Conservation (phyloP, 1,284 basidiomycete species). For the Ganoderma resinaceum region DNA sequence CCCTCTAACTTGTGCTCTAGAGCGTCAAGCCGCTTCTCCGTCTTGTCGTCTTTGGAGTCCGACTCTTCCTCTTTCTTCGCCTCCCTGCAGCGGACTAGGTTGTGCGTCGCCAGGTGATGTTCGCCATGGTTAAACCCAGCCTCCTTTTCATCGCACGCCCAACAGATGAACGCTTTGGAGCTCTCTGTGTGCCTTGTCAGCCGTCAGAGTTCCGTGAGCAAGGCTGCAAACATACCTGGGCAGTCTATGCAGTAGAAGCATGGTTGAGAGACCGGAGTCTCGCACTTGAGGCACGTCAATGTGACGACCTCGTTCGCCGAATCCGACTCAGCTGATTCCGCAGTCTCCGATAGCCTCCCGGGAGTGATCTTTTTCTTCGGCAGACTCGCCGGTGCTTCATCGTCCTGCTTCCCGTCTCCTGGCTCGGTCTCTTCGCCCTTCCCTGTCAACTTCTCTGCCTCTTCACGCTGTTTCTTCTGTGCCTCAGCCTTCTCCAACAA, state of each 20-base stretch:
- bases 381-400: background rate
- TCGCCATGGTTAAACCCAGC: conserved; percentile 14
- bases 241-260: conserved; percentile 42
- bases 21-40: conserved; percentile 30
- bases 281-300: conserved; percentile 26
- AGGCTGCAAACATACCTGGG: conserved; percentile 11
- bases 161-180: conserved; percentile 29
- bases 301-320: conserved; percentile 7
- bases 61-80: background rate
- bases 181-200: conserved; percentile 4
- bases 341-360: background rate
- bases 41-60: conserved; percentile 12
- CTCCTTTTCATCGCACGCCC: conserved; percentile 25
- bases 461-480: background rate
- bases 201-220: no score
- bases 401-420: background rate
- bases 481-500: conserved; percentile 16
- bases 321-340: conserved; percentile 4
- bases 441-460: background rate
- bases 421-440: background rate
- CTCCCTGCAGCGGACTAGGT: conserved; percentile 30
- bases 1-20: conserved; percentile 24
- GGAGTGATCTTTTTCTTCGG: background rate
- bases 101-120: conserved; percentile 26
- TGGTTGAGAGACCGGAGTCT: conserved; percentile 22